A percentile compares a stretch with the other conserved stretches of the same genome.
Evolutionary conservation across 352 stramenopile genomes (phyloP).

Genomic region (Pythium monospermum): DNA sequence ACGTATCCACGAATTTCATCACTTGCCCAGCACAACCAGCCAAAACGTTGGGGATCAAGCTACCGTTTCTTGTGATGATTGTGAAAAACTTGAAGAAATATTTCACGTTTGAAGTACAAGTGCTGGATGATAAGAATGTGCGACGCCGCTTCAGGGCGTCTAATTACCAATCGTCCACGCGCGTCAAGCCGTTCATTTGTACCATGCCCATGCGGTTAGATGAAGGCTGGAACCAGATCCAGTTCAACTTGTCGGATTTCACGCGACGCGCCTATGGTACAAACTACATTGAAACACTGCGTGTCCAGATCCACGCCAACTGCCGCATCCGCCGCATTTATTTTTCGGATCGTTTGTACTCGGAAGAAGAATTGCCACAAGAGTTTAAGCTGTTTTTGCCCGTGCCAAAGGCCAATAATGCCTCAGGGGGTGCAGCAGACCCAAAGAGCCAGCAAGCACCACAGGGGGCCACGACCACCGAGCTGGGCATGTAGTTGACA

Average conservation of each 20-base stretch:
- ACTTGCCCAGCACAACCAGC: slow-evolving; percentile 92
- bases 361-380: slow-evolving; percentile 94
- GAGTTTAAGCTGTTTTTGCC: slow-evolving; percentile 98
- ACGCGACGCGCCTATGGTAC: slow-evolving; percentile 95
- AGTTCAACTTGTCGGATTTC: slow-evolving; percentile 98
- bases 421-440: slow-evolving; percentile 30
- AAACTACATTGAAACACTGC: slow-evolving; percentile 97
- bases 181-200: slow-evolving; percentile 98
- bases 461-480: slow-evolving; percentile 10
- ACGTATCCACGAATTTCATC: slow-evolving; percentile 98
- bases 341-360: slow-evolving; percentile 96
- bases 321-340: slow-evolving; percentile 97
- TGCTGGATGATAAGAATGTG: slow-evolving; percentile 98
- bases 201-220: slow-evolving; percentile 98
- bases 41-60: slow-evolving; percentile 96
- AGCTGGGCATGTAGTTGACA: slow-evolving; percentile 14
- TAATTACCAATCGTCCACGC: slow-evolving; percentile 96
- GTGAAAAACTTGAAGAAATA: slow-evolving; percentile 99
- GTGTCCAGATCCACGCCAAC: slow-evolving; percentile 97
- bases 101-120: slow-evolving; percentile 98
- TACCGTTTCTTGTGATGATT: slow-evolving; percentile 98
- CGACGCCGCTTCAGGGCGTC: slow-evolving; percentile 93
- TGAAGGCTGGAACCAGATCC: slow-evolving; percentile 98
- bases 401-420: slow-evolving; percentile 85
- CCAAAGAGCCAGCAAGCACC: too few relatives aligned